Base-by-base conservation (phyloP, 2,329 filamentous ascomycete species). In the Calonectria montana region DNA sequence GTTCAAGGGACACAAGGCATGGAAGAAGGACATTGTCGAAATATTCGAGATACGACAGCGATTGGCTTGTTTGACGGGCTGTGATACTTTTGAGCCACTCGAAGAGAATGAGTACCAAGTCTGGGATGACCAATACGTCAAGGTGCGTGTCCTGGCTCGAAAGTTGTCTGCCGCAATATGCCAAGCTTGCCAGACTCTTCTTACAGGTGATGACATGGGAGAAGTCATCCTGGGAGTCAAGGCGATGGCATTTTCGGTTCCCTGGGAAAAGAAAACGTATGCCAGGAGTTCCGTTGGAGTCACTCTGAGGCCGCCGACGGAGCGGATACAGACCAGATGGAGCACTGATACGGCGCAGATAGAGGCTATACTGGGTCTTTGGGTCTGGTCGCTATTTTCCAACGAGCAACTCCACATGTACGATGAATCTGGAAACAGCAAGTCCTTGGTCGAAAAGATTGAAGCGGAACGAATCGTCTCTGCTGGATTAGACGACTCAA, bases 11-110 rank as follows among this genome's bases (percentile, higher is more conserved):
- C 21, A 15, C n/a, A 25, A 18, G 53, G 12, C 12, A 12, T 57
- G 53, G 53, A 57, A 57, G 29, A 57, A 57, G n/a, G 53, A 57
- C 29, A 57, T 57, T 39, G 53, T 57, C 2, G 53, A 57, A 39
- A 57, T 57, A 57, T 57, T 57, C 31, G n/a, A 57, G n/a, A 39
- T 57, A 12, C 53, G 53, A n/a, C n/a, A 57, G 31, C 53, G 53
- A 39, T 57, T 57, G 12, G 53, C 53, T 16, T 57, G 53, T 25
- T 39, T 57, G n/a, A 57, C 53, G 4, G 53, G 53, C 5, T 57
- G 53, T 3, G 53, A 57, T 25, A 57, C 53, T 2, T 57, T 57
- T 25, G 53, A 57, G 8, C 53, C 31, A 0, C 53, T 57, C 2
- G 53, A 57, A 8, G 53, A 57, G n/a, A 57, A 57, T 13, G 53